phyloP scores from a whole-genome alignment of 2,329 filamentous ascomycete species.

The Graphilbum fragrans region DNA sequence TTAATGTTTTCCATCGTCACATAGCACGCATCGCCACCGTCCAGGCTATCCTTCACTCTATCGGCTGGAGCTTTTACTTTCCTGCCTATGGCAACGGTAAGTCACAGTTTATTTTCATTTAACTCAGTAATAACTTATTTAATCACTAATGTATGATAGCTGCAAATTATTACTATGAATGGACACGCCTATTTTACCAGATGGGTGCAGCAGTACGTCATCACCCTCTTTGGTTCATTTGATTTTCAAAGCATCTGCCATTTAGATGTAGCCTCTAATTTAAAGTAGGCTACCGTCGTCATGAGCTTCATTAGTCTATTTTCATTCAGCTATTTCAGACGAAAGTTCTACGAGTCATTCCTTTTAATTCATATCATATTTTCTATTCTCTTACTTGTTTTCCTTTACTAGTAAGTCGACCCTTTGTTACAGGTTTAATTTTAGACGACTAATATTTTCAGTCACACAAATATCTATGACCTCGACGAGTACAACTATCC shows the following conservation, averaged over 20 bases:
- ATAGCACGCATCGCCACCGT: constrained; percentile 49
- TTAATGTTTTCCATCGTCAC: constrained; percentile 56
- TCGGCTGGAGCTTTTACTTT: constrained; percentile 36
- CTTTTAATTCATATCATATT: constrained; percentile 28
- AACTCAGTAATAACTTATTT: too few relatives aligned
- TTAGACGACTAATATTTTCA: not conserved
- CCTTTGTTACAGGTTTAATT: not conserved
- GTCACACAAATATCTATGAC: constrained; percentile 9
- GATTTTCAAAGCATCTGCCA: not conserved
- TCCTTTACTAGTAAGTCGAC: constrained; percentile 11
- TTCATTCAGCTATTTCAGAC: constrained; percentile 38
- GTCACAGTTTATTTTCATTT: not conserved
- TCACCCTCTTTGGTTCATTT: not conserved
- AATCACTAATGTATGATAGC: too few relatives aligned
- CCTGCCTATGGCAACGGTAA: not conserved
- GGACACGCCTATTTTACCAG: not conserved
- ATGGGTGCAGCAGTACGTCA: constrained; percentile 1
- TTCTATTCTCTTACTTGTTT: constrained; percentile 26
- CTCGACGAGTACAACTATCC: constrained; percentile 8
- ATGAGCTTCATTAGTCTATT: constrained; percentile 33
- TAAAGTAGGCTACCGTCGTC: constrained; percentile 23
- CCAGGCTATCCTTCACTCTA: constrained; percentile 49
- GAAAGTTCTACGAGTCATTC: constrained; percentile 38
- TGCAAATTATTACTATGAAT: not conserved
- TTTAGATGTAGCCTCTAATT: not conserved